Percentiles rank a stretch among this genome's conserved stretches.
Conservation (phyloP, 805 yeast genomes). For the Schwanniomyces sp. region DNA sequence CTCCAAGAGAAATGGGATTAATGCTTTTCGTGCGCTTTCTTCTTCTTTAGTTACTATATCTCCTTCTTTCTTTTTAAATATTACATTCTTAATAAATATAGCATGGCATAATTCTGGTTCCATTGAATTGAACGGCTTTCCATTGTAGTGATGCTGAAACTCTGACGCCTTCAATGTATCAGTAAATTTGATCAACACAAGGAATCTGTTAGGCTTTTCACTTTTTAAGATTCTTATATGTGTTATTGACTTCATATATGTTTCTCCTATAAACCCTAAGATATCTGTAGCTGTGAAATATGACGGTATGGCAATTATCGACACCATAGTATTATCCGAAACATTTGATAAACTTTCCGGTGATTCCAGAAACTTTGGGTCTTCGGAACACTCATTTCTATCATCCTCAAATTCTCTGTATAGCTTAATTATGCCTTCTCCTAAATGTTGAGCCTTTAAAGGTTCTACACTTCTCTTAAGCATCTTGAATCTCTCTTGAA, state of each 20-base stretch:
- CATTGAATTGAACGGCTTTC: conserved; percentile 77
- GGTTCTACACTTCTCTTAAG: conserved; percentile 40
- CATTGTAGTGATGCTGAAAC: conserved; percentile 68
- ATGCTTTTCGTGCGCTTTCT: conserved; percentile 13
- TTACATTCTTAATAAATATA: conserved; percentile 62
- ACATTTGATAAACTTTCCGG: conserved; percentile 12
- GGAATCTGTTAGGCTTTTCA: conserved; percentile 63
- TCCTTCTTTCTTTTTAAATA: conserved; percentile 22
- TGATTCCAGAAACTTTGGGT: not conserved
- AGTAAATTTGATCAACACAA: conserved; percentile 76
- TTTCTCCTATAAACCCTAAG: conserved; percentile 75
- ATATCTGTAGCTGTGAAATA: conserved; percentile 85
- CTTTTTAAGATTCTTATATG: conserved; percentile 75
- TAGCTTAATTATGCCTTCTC: conserved; percentile 71
- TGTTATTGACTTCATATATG: conserved; percentile 51
- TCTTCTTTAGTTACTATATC: conserved; percentile 8
- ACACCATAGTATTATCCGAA: conserved; percentile 67
- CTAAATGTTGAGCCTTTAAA: conserved; percentile 61
- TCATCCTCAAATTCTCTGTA: conserved; percentile 51
- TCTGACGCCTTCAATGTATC: conserved; percentile 53
- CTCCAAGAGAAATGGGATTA: conserved; percentile 65
- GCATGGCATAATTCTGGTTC: conserved; percentile 87
- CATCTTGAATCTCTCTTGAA: conserved; percentile 11
- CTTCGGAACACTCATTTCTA: not conserved
- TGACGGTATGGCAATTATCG: conserved; percentile 83